Evolutionary conservation across 208 protist species (phyloP), one percentile per base, ranked within the genome.

Genomic region (Leishmania braziliensis): DNA sequence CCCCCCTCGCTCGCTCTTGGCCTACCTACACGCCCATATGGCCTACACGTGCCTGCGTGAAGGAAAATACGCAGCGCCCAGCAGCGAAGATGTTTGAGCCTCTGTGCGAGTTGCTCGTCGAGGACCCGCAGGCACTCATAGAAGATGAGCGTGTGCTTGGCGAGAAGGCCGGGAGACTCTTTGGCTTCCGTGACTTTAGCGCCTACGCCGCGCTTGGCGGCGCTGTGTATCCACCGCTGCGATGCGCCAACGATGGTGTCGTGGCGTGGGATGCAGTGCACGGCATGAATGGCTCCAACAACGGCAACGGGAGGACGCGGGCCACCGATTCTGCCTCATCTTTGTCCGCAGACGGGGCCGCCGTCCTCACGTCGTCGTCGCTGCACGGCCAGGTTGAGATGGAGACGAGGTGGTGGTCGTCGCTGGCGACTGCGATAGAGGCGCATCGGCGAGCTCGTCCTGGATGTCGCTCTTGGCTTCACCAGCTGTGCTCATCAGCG

Each of bases 31-130:
- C 36, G 36, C 36, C 36, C 36, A 39, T 39, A 36, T n/a, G 20
- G 36, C 70, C 10, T 6, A 50, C 39, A 60, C 54, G 10, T 46
- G n/a, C 33, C 18, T 65, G 20, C 56, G 8, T 46, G 20, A 77
- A 14, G n/a, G 1, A 33, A 51, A 72, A 33, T n/a, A 62, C 29
- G 2, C 29, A 60, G 36, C 29, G 53, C 33, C 29, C 0, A 4
- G 36, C 18, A 20, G 18, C 5, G 63, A 79, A 51, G 43, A 95
- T 97, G 92, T 95, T 93, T 68, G 88, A 95, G 75, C 91, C 91
- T 0, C 77, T 96, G 51, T 84, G 87, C 5, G 93, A 96, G 75
- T 65, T 94, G 18, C 78, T 89, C n/a, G 69, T 74, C 39, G 84
- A 84, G 46, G 68, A 90, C 6, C 79, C 85, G 33, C 75, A 86